A percentile compares a stretch with the other conserved stretches of the same genome.
phyloP scores from a whole-genome alignment of 805 yeast genomes.

The Debaryomyces tyrocola region DNA sequence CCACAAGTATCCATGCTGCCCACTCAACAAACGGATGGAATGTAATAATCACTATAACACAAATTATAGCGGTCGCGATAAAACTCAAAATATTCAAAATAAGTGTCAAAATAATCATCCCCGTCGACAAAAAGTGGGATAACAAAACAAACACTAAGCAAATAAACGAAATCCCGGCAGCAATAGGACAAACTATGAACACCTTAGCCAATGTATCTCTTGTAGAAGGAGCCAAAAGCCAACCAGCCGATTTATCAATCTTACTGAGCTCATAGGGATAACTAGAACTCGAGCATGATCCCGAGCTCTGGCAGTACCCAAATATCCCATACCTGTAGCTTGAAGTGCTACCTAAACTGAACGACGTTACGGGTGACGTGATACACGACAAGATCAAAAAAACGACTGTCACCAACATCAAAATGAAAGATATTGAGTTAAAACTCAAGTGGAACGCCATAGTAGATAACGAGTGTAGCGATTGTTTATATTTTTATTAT shows the following conservation, averaged over 20 bases:
- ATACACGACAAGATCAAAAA: constrained; percentile 61
- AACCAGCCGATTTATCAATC: constrained; percentile 30
- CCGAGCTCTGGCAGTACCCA: constrained; percentile 54
- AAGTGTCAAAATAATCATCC: constrained; percentile 38
- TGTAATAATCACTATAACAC: constrained; percentile 54
- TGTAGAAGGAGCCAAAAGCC: constrained; percentile 48
- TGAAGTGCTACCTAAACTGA: constrained; percentile 50
- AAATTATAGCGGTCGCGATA: constrained; percentile 51
- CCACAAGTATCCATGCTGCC: constrained; percentile 74
- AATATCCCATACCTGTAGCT: constrained; percentile 58
- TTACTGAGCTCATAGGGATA: constrained; percentile 46
- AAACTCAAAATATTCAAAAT: constrained; percentile 50
- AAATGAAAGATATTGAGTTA: constrained; percentile 22
- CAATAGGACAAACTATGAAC: constrained; percentile 62
- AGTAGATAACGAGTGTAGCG: not conserved
- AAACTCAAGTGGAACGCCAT: constrained; percentile 12
- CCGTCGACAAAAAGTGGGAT: constrained; percentile 23
- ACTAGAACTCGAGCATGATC: constrained; percentile 43
- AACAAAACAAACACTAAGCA: constrained; percentile 22
- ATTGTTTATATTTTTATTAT: no score
- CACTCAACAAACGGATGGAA: constrained; percentile 67
- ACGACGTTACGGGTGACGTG: constrained; percentile 54
- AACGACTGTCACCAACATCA: constrained; percentile 56
- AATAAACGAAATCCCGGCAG: constrained; percentile 60
- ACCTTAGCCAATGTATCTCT: constrained; percentile 55